A percentile compares a stretch with the other conserved stretches of the same genome.
Conservation (phyloP, 192 early-diverging fungal genomes). For the Chytriomyces hyalinus region DNA sequence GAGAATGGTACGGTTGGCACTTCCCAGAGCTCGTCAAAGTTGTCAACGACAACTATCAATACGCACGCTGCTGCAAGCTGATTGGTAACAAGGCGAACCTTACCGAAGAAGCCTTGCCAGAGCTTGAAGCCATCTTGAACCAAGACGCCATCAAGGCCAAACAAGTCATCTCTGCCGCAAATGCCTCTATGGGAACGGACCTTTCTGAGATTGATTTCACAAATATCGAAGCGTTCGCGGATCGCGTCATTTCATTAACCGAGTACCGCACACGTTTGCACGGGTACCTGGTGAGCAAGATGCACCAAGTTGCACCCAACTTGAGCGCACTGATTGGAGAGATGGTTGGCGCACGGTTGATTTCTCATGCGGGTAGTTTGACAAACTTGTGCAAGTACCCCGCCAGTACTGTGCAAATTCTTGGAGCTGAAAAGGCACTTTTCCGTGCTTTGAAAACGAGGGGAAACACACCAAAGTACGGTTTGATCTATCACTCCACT, state of each 20-base stretch:
- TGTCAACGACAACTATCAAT: conserved; percentile 89
- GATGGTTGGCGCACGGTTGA: conserved; percentile 96
- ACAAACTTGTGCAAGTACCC: conserved; percentile 98
- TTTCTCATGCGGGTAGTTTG: conserved; percentile 94
- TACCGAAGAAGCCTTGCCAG: conserved; percentile 74
- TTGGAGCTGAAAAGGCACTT: conserved; percentile 99
- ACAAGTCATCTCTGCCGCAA: conserved; percentile 91
- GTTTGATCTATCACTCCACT: conserved; percentile 97
- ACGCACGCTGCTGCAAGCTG: conserved; percentile 85
- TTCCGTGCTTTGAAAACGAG: conserved; percentile 97
- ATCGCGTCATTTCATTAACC: conserved; percentile 85
- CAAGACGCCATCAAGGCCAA: conserved; percentile 82
- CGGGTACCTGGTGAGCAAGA: conserved; percentile 91
- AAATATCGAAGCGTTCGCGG: conserved; percentile 93
- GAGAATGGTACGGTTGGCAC: conserved; percentile 99
- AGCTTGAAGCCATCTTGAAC: conserved; percentile 76
- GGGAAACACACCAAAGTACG: conserved; percentile 99
- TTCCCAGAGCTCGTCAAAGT: conserved; percentile 99
- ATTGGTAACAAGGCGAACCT: conserved; percentile 94
- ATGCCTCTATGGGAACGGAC: conserved; percentile 97
- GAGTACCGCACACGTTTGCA: conserved; percentile 95
- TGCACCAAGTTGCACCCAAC: conserved; percentile 96
- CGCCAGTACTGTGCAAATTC: conserved; percentile 97
- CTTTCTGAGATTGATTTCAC: conserved; percentile 94
- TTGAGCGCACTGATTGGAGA: conserved; percentile 96